Evolutionary conservation across 345 rosid species (phyloP).

Genomic region (Boechera divaricarpa): DNA sequence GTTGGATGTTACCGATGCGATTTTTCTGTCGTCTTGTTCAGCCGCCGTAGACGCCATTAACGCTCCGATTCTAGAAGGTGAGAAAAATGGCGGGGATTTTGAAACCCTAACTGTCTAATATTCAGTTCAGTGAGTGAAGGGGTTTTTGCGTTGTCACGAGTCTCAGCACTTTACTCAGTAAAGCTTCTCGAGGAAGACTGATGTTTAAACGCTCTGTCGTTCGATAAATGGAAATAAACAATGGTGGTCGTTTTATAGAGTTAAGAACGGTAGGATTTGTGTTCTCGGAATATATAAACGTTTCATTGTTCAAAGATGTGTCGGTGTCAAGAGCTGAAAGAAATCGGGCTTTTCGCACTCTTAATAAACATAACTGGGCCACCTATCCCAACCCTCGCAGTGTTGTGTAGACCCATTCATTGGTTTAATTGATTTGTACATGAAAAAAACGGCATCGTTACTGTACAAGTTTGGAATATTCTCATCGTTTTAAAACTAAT

Average conservation of each 20-base stretch:
- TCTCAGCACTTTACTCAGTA: not conserved
- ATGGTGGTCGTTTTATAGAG: not conserved
- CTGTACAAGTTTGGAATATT: not conserved
- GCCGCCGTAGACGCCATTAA: conserved; percentile 41
- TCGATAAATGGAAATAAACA: not conserved
- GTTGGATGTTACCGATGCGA: conserved; percentile 34
- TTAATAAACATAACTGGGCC: conserved; percentile 35
- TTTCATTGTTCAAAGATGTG: conserved; percentile 14
- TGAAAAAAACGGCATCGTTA: conserved; percentile 9
- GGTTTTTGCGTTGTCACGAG: conserved; percentile 7
- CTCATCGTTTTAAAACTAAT: not conserved
- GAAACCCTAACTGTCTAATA: conserved; percentile 46
- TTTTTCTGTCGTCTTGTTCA: conserved; percentile 46
- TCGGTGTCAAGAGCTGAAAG: conserved; percentile 27
- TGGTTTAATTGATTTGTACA: not conserved
- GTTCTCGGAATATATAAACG: conserved; percentile 2
- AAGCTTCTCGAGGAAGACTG: conserved; percentile 45
- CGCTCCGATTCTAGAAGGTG: not conserved
- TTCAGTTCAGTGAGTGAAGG: not conserved
- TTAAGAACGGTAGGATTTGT: conserved; percentile 10
- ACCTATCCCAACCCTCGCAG: not conserved
- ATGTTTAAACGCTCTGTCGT: conserved; percentile 23
- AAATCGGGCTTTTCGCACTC: conserved; percentile 38
- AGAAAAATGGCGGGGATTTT: conserved; percentile 60
- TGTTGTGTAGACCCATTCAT: conserved; percentile 32